Evolutionary conservation across 306 rosid genomes (phyloP), one percentile per base, ranked within the genome.

Genomic region (Glycine tomentella): DNA sequence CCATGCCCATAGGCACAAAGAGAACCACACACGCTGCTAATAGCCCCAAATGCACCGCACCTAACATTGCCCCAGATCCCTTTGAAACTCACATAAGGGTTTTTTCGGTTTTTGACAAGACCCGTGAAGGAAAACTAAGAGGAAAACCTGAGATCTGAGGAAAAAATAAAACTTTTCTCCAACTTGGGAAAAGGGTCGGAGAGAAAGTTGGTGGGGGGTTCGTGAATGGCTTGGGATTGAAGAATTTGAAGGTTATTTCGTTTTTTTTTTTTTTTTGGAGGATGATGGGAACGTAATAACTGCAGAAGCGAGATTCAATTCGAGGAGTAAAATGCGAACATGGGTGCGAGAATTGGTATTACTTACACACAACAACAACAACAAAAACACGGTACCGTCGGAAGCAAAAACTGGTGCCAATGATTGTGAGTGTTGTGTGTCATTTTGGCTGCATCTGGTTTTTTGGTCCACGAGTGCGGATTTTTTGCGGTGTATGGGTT

Each of bases 1-100:
- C 98, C 97, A 95, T 92, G 45, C 87, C 97, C 98, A 95, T 95
- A 17, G 98, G 98, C 33, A 95, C 98, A 79, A 95, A 85, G 15
- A 95, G 84, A 62, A 95, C 98, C 45, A 95, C 88, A 64, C 93
- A 91, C 36, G 98, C 97, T 7, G 98, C 98, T 52, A 91, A 73
- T n/a, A 89, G 25, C 2, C 97, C 98, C 82, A 90, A 81, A 33
- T 89, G 95, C 67, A 91, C 85, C 25, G 95, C 92, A 51, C 98
- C 98, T 15, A 92, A 83, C 95, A 91, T 92, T 56, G 73, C 79
- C 63, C 55, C 61, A 72, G 81, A 85, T 81, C 77, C 59, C 79
- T 56, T n/a, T 25, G 55, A 31, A 49, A 81, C 56, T 80, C 87
- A 78, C 86, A 87, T 82, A 58, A 50, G 65, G 46, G 31, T 51